Base-by-base conservation (phyloP, 495 filamentous ascomycete species). In the Aspergillus ellipticus region DNA sequence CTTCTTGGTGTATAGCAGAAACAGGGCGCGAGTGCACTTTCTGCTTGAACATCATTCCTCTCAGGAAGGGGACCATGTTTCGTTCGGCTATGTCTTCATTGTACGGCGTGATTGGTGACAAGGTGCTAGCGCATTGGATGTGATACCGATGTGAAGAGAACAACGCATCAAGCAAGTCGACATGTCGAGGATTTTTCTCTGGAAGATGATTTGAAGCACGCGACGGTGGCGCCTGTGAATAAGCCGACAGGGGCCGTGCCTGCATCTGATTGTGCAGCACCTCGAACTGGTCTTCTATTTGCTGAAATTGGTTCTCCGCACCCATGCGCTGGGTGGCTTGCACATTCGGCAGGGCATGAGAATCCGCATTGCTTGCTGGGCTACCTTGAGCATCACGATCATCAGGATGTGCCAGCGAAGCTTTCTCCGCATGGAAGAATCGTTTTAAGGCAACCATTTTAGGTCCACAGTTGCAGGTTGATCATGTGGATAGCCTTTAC, bases 31-130 rank as follows among this genome's bases (percentile, higher is more conserved):
- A 67, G 52, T 65, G 66, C 2, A 67, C 43, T n/a, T 58, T 53
- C 45, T 59, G 62, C 35, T 59, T 71, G 29, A 56, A 54, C 37
- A 60, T 49, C 41, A 62, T 63, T 2, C 58, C 59, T 39, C 66
- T 69, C 7, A 76, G 63, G 20, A 76, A 76, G 1, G 67, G 60
- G 9, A 66, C 70, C 68, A 78, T 75, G 43, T 78, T 78, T 9
- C 75, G 70, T 55, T 78, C 75, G 5, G 75, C 75, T 22, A 78
- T 65, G 61, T 78, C 74, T 61, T 78, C 75, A 37, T 78, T 78
- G 56, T 76, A 78, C 4, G 68, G 73, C 19, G 64, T 68, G 13
- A 60, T 66, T 6, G 71, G 73, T 16, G 73, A 69, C 43, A 69
- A 56, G 6, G 61, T 22, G 54, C 43, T 54, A 21, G 60, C 28